phyloP scores from a whole-genome alignment of 2,329 filamentous ascomycete species.

The Triangularia verruculosa region DNA sequence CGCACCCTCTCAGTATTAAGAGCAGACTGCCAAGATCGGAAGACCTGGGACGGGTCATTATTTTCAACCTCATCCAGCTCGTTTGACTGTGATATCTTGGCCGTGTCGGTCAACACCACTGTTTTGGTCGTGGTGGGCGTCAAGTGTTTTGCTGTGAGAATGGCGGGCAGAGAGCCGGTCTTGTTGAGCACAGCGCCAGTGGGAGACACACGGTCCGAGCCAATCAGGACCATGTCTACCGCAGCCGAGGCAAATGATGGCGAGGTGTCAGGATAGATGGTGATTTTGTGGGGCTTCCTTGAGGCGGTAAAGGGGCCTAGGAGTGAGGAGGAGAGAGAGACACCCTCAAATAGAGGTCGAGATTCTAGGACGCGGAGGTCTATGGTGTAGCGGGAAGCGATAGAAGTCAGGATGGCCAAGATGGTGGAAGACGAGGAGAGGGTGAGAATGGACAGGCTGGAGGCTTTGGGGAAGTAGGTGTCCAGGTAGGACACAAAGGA shows the following conservation, averaged over 20 bases:
- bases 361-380: conserved; percentile 64
- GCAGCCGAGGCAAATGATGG: conserved; percentile 48
- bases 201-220: conserved; percentile 60
- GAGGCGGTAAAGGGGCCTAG: conserved; percentile 20
- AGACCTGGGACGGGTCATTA: conserved; percentile 53
- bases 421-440: conserved; percentile 64
- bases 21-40: conserved; percentile 41
- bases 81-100: conserved; percentile 56
- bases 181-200: conserved; percentile 64
- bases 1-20: conserved; percentile 28
- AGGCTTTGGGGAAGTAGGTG: conserved; percentile 30
- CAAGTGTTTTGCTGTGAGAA: conserved; percentile 51
- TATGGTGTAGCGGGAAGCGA: conserved; percentile 39
- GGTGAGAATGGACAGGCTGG: conserved; percentile 51
- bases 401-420: conserved; percentile 44
- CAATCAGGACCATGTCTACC: conserved; percentile 58
- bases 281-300: conserved; percentile 38
- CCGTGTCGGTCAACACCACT: conserved; percentile 56
- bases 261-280: conserved; percentile 58
- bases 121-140: conserved; percentile 37
- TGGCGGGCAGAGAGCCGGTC: conserved; percentile 58
- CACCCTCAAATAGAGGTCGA: conserved; percentile 63
- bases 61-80: conserved; percentile 47
- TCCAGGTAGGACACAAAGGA: conserved; percentile 38
- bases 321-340: conserved; percentile 49